Base-by-base conservation (phyloP, 1,139 yeast genomes). In the Pichia sp. region DNA sequence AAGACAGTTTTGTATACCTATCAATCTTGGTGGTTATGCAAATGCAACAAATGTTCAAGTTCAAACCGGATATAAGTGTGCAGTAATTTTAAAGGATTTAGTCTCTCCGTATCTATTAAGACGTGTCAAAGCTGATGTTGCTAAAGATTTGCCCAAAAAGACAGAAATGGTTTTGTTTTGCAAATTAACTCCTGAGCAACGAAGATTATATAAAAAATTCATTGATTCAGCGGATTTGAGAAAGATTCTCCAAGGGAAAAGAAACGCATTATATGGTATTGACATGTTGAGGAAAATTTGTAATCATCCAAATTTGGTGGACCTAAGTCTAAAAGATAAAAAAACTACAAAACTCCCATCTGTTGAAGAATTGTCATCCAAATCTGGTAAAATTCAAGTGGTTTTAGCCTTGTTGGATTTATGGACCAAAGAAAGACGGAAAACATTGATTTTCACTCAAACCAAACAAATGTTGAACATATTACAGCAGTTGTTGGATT, bases 11-110 rank as follows among this genome's bases (percentile, higher is more conserved):
- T 84, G 96, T 2, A 71, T 82, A 3, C 99, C 98, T 0, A 94
- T 92, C 35, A 90, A 89, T 58, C 76, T 87, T 64, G 99, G 98
- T n/a, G 99, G 99, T 0, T 92, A 94, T 64, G 96, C 98, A 2
- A 92, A 92, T 67, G 98, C 98, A 0, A 82, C 95, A 1, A 92
- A 92, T 62, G 78, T 92, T 4, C 97, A 94, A 60, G 97, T 94
- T 0, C 97, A 92, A 60, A 83, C 97, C 0, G 97, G 97, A 1
- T 90, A 86, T 60, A 89, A 89, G 61, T 92, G 97, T 69, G 98
- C 98, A 0, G 95, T 90, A 8, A 83, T 92, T 2, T 65, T 92
- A 42, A 71, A 96, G 45, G 96, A 92, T 56, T 66, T 92, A 55
- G 87, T 92, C 8, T 80, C 96, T 2, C 98, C 98, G 0, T 92